Conservation (phyloP, 495 filamentous ascomycete species). For the Aspergillus biplanus region DNA sequence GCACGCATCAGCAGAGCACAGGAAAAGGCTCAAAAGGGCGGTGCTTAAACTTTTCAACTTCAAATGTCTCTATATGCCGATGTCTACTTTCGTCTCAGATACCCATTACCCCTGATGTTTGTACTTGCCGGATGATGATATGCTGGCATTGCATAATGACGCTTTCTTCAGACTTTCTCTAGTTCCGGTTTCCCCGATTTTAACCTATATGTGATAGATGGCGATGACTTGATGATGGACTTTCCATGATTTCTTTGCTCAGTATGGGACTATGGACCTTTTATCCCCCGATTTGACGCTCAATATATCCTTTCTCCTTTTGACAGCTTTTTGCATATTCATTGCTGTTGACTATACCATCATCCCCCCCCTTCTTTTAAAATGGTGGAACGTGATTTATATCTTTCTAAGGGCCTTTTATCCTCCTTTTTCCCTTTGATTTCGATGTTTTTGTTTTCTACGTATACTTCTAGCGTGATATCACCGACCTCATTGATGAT, state of each 20-base stretch:
- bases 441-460: slow-evolving; percentile 6
- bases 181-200: slow-evolving; percentile 20
- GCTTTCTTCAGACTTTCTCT: slow-evolving; percentile 13
- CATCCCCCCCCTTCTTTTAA: neutral
- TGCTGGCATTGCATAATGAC: slow-evolving; percentile 33
- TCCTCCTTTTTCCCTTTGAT: slow-evolving; percentile 2
- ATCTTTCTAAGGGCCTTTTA: slow-evolving; percentile 7
- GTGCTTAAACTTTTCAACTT: slow-evolving; percentile 34
- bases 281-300: slow-evolving; percentile 13
- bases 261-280: slow-evolving; percentile 11
- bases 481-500: slow-evolving; percentile 3
- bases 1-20: slow-evolving; percentile 81
- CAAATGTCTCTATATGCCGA: slow-evolving; percentile 31
- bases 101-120: slow-evolving; percentile 44
- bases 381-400: slow-evolving; percentile 15
- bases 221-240: slow-evolving; percentile 31
- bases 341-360: slow-evolving; percentile 12
- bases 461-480: slow-evolving; percentile 12
- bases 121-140: slow-evolving; percentile 36
- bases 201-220: slow-evolving; percentile 30
- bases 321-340: slow-evolving; percentile 19
- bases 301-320: slow-evolving; percentile 20
- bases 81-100: slow-evolving; percentile 47
- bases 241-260: slow-evolving; percentile 17
- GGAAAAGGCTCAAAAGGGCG: slow-evolving; percentile 74